phyloP scores from a whole-genome alignment of 202 grass and related monocot species.

The Schoenoplectus tabernaemontani region DNA sequence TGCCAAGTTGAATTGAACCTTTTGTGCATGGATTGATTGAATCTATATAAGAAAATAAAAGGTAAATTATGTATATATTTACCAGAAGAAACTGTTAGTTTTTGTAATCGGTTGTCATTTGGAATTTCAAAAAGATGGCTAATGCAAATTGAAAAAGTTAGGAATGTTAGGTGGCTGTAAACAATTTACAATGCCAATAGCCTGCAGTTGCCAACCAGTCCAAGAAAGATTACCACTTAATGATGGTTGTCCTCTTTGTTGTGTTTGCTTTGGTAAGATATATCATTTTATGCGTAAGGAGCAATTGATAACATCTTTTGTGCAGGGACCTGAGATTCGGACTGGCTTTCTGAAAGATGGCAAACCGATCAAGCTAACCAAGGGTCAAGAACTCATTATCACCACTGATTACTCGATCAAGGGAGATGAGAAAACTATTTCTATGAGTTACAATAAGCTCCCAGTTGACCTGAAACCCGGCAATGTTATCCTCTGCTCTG shows the following conservation, averaged over 20 bases:
- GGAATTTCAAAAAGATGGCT: not conserved
- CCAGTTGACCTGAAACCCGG: constrained; percentile 78
- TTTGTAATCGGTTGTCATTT: not conserved
- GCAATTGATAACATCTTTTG: not conserved
- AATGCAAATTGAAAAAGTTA: not conserved
- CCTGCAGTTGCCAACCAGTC: not conserved
- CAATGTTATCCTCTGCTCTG: constrained; percentile 77
- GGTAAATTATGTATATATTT: too few species aligned
- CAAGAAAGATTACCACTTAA: not conserved
- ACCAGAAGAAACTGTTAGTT: not conserved
- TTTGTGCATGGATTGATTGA: not conserved
- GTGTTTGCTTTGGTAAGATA: not conserved
- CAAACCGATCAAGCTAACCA: constrained; percentile 71
- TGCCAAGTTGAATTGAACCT: not conserved
- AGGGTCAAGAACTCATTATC: constrained; percentile 81
- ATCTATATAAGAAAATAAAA: not conserved
- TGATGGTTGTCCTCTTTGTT: not conserved
- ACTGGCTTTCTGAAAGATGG: constrained; percentile 88
- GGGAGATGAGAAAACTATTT: constrained; percentile 66
- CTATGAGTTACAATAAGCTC: constrained; percentile 99
- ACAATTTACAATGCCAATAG: not conserved
- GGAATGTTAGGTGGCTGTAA: not conserved
- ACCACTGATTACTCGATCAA: constrained; percentile 83
- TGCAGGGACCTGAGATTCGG: constrained; percentile 89
- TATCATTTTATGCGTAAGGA: not conserved